Conservation (phyloP, 78 protist species). For the Dictyostelium firmibasis region DNA sequence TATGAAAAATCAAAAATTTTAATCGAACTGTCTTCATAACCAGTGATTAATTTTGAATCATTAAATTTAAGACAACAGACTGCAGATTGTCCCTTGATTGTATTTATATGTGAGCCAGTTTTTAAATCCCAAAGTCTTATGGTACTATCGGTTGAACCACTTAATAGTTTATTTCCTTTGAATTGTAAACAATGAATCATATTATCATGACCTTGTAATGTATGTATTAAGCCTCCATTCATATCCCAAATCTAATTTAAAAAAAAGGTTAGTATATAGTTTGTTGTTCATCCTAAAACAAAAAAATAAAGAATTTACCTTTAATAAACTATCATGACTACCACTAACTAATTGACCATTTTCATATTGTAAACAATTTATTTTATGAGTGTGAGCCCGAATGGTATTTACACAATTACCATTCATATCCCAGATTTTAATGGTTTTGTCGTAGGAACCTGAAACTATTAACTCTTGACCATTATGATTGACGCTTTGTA, state of each 20-base stretch:
- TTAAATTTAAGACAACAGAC: conserved; percentile 76
- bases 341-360: conserved; percentile 74
- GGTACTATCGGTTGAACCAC: conserved; percentile 70
- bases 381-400: conserved; percentile 71
- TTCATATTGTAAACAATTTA: conserved; percentile 67
- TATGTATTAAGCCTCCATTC: conserved; percentile 59
- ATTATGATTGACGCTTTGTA: conserved; percentile 64
- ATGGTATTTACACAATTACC: conserved; percentile 42
- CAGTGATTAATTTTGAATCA: conserved; percentile 74
- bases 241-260: conserved; percentile 54
- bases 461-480: conserved; percentile 57
- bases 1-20: conserved; percentile 71
- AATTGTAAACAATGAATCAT: conserved; percentile 79
- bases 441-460: conserved; percentile 64
- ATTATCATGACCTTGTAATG: conserved; percentile 75
- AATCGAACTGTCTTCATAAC: conserved; percentile 68
- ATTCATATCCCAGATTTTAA: conserved; percentile 59
- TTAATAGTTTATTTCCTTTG: conserved; percentile 60
- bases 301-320: not conserved
- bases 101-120: conserved; percentile 62
- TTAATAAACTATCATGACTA: conserved; percentile 66
- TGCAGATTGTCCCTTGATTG: conserved; percentile 71
- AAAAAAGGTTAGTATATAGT: not conserved
- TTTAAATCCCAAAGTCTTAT: conserved; percentile 63
- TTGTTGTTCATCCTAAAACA: too few species aligned